These are phyloP conservation scores for Scheffersomyces ergatensis DNA, from an alignment of 805 yeast species.

Conservation along the genomic window DNA sequence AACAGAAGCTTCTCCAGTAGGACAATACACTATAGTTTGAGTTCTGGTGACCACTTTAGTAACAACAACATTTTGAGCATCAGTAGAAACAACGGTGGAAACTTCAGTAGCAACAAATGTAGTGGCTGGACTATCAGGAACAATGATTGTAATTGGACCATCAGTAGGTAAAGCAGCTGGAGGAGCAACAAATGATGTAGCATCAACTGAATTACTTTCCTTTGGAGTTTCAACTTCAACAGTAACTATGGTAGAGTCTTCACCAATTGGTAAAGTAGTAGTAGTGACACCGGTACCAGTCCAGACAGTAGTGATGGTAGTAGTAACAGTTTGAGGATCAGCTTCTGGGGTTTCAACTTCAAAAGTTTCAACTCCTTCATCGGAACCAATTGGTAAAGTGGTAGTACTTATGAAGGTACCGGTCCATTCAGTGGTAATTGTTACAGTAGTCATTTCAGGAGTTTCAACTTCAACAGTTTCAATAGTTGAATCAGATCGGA, in stretches of 20 bases:
- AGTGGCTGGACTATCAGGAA: background rate
- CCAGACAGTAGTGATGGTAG: background rate
- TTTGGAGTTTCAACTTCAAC: background rate
- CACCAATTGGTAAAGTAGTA: background rate
- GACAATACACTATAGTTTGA: constrained; percentile 1
- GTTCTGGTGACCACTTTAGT: background rate
- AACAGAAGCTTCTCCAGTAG: constrained; percentile 1
- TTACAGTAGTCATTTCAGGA: background rate
- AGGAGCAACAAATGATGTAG: background rate
- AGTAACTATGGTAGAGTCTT: background rate
- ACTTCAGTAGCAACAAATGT: background rate
- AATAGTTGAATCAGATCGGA: background rate
- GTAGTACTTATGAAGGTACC: background rate
- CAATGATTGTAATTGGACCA: background rate
- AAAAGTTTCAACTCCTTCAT: background rate
- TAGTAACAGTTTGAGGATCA: background rate
- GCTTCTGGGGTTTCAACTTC: background rate
- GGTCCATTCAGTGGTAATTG: background rate
- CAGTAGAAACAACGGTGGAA: background rate
- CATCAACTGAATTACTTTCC: background rate
- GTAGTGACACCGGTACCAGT: background rate
- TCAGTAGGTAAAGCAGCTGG: background rate
- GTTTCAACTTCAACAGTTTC: background rate
- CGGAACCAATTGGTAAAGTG: background rate
- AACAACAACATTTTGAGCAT: background rate